Evolutionary conservation across 305 asterid species (phyloP), one percentile per base, ranked within the genome.

Genomic region (Striga hermonthica): DNA sequence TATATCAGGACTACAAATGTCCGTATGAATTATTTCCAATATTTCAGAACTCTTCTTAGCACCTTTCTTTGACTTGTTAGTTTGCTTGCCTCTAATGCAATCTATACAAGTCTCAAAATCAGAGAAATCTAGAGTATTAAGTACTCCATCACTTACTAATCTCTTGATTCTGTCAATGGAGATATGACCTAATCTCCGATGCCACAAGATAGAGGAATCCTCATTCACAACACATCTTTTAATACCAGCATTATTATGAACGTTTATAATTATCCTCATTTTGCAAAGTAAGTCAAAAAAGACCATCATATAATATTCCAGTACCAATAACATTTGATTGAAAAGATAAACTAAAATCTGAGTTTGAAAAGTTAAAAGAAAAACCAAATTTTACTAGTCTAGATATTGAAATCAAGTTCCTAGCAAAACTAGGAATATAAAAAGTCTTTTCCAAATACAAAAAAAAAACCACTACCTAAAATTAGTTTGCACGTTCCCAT

Each of bases 401-500:
- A 22, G 31, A 22, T 22, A 22, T 2, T 22, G 31, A 22, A 22
- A 22, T 22, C 31, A 22, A 22, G 31, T 22, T 22, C 31, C 31
- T 22, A 22, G 31, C 31, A 22, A 22, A 22, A 22, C 31, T 22
- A 22, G 31, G 2, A 36, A 37, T 9, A 1, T 57, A 34, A 57
- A 57, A 57, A 37, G 47, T 15, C 37, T 57, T 40, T 40, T 40
- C 45, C 63, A 36, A 57, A 22, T 22, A 22, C 31, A n/a, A 22
- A 22, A 22, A 22, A 1, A 22, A 22, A 22, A 22, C 31, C 31
- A 22, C 35, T 14, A 28, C n/a, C 5, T 38, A 40, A 60, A 40
- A 40, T 36, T 7, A 60, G 36, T 10, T 16, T 60, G 12, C 65
- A 60, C 4, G 54, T 60, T 60, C 53, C 39, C 15, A 8, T 39